A percentile compares a stretch with the other conserved stretches of the same genome.
Conservation (phyloP, 2,329 filamentous ascomycete genomes). For the Monosporascus sp. region DNA sequence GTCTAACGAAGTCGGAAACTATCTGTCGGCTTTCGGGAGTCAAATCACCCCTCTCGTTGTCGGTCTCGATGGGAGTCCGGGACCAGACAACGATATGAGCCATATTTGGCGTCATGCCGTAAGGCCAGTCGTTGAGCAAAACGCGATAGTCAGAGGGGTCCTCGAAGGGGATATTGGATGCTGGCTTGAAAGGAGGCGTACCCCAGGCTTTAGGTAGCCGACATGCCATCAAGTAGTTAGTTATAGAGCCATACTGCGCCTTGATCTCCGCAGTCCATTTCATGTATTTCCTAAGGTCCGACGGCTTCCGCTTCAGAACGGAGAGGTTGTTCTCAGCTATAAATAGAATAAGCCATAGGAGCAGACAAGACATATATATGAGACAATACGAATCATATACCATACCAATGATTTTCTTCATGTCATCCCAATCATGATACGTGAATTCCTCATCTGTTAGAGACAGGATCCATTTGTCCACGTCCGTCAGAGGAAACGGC, state of each 20-base stretch:
- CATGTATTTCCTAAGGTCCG: constrained; percentile 74
- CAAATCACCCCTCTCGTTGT: constrained; percentile 65
- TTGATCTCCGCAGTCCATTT: constrained; percentile 68
- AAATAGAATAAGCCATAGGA: not conserved
- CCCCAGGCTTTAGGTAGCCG: constrained; percentile 66
- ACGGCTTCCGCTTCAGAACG: constrained; percentile 72
- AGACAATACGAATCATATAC: not conserved
- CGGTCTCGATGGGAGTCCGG: constrained; percentile 72
- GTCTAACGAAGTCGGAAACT: constrained; percentile 65
- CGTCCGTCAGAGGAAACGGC: constrained; percentile 55
- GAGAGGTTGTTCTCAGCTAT: constrained; percentile 55
- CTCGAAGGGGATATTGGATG: constrained; percentile 45
- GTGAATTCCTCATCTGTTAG: constrained; percentile 66
- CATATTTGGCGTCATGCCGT: constrained; percentile 61
- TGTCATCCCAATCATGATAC: constrained; percentile 67
- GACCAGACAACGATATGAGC: constrained; percentile 91
- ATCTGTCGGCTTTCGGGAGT: constrained; percentile 58
- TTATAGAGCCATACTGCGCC: constrained; percentile 70
- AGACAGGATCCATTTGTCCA: constrained; percentile 53
- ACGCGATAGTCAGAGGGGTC: constrained; percentile 59
- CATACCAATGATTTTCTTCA: constrained; percentile 62
- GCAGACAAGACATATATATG: not conserved
- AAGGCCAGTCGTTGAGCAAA: constrained; percentile 90
- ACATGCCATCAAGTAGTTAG: constrained; percentile 69
- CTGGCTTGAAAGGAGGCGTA: constrained; percentile 47